Evolutionary conservation across 257 asterid species (phyloP).

Genomic region (Solanum clarkiae): DNA sequence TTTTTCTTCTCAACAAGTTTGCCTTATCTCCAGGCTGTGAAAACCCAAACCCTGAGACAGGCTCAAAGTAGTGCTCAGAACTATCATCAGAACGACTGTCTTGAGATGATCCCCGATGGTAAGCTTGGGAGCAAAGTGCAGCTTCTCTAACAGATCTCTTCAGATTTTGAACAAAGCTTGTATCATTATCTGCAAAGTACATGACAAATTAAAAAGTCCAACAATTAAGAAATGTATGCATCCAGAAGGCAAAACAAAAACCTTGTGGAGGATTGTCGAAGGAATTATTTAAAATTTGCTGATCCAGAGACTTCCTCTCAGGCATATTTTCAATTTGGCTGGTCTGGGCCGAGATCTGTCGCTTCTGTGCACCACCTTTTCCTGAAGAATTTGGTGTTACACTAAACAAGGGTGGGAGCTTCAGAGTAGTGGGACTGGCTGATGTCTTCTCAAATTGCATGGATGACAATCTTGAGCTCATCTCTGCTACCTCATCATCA

Average conservation of each 20-base stretch:
- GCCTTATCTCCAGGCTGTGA: constrained; percentile 52
- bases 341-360: constrained; percentile 42
- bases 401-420: constrained; percentile 94
- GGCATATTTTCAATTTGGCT: constrained; percentile 36
- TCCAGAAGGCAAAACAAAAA: constrained; percentile 17
- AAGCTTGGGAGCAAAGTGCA: constrained; percentile 54
- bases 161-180: constrained; percentile 62
- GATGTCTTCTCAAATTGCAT: constrained; percentile 71
- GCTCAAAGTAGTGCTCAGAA: constrained; percentile 85
- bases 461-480: constrained; percentile 65
- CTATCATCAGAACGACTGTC: constrained; percentile 83
- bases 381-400: constrained; percentile 79
- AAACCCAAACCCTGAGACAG: constrained; percentile 58
- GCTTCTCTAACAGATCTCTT: constrained; percentile 96
- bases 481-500: constrained; percentile 54
- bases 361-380: constrained; percentile 67
- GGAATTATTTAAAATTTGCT: constrained; percentile 27
- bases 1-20: constrained; percentile 38
- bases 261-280: constrained; percentile 47
- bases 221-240: background rate
- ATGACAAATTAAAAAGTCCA: background rate
- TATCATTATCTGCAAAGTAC: constrained; percentile 53
- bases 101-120: constrained; percentile 56
- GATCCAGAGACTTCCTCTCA: constrained; percentile 43
- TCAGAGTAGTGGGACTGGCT: constrained; percentile 70